Evolutionary conservation across 2,329 filamentous ascomycete genomes (phyloP).

Genomic region (Pezicula neosporulosa): DNA sequence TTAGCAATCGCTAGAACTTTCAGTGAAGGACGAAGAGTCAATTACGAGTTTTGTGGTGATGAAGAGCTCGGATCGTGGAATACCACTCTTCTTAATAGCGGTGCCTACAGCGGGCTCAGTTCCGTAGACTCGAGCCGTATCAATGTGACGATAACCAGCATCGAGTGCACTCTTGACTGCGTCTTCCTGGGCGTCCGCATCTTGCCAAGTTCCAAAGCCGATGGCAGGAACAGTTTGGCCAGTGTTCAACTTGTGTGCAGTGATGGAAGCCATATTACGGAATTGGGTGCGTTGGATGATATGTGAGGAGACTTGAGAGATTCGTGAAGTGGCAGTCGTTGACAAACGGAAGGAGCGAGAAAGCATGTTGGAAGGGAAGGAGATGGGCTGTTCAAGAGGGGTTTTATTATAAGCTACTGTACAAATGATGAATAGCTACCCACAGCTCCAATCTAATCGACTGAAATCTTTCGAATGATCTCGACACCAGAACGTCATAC

Average conservation of each 20-base stretch:
- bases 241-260: slow-evolving; percentile 36
- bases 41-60: slow-evolving; percentile 51
- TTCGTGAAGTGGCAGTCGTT: slow-evolving; percentile 9
- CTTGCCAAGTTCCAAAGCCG: slow-evolving; percentile 38
- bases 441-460: background rate
- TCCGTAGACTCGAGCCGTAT: slow-evolving; percentile 42
- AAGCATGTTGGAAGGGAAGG: slow-evolving; percentile 11
- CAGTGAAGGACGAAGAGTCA: background rate
- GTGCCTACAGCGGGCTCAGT: slow-evolving; percentile 41
- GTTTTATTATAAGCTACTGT: background rate
- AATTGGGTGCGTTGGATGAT: slow-evolving; percentile 10
- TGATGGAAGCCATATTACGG: slow-evolving; percentile 16
- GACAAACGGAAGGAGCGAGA: slow-evolving; percentile 7
- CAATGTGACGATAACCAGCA: slow-evolving; percentile 34
- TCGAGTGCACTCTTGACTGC: slow-evolving; percentile 45
- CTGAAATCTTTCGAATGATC: background rate
- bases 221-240: slow-evolving; percentile 37
- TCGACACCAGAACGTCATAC: background rate
- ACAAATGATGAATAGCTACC: background rate
- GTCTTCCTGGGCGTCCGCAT: slow-evolving; percentile 38
- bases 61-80: slow-evolving; percentile 37
- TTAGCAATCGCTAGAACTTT: background rate
- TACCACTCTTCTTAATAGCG: slow-evolving; percentile 36
- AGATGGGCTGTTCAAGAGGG: background rate
- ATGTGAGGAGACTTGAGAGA: slow-evolving; percentile 14